Evolutionary conservation across 352 stramenopile genomes (phyloP).

Genomic region (Phytopythium delawarense): DNA sequence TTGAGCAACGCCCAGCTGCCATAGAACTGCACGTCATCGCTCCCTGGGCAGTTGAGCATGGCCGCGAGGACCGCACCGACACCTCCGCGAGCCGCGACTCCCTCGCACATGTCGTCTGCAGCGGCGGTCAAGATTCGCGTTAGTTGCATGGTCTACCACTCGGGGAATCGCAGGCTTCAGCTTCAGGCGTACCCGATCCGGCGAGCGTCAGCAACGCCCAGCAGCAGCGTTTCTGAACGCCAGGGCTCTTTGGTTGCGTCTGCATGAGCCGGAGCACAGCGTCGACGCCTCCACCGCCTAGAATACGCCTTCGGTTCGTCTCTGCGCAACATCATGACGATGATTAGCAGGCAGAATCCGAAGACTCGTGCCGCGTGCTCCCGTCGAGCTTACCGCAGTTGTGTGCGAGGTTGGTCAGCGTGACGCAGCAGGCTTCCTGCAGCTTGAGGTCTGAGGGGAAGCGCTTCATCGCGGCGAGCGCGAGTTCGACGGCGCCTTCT

Average conservation of each 20-base stretch:
- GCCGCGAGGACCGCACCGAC: constrained; percentile 64
- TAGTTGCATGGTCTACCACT: background rate
- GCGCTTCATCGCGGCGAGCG: constrained; percentile 60
- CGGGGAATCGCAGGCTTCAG: background rate
- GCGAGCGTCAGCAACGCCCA: constrained; percentile 84
- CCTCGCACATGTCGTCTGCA: constrained; percentile 64
- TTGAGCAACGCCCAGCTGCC: constrained; percentile 72
- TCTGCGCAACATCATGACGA: constrained; percentile 33
- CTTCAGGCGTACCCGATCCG: constrained; percentile 44
- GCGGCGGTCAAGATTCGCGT: background rate
- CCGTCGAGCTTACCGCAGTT: constrained; percentile 45
- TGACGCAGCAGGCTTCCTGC: constrained; percentile 66
- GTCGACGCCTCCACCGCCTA: constrained; percentile 70
- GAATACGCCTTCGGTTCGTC: constrained; percentile 76
- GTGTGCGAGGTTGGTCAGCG: constrained; percentile 86
- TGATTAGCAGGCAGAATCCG: background rate
- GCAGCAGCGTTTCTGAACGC: constrained; percentile 76
- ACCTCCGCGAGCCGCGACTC: constrained; percentile 50
- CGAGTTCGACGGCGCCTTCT: constrained; percentile 50
- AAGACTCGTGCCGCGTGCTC: background rate
- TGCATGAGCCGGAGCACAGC: constrained; percentile 84
- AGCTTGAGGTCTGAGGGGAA: constrained; percentile 54
- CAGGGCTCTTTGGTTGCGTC: constrained; percentile 57
- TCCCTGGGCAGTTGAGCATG: constrained; percentile 69
- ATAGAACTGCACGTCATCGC: constrained; percentile 60